These are phyloP conservation scores for Chiua virens DNA, from an alignment of 768 basidiomycete species.

Conservation along the genomic window DNA sequence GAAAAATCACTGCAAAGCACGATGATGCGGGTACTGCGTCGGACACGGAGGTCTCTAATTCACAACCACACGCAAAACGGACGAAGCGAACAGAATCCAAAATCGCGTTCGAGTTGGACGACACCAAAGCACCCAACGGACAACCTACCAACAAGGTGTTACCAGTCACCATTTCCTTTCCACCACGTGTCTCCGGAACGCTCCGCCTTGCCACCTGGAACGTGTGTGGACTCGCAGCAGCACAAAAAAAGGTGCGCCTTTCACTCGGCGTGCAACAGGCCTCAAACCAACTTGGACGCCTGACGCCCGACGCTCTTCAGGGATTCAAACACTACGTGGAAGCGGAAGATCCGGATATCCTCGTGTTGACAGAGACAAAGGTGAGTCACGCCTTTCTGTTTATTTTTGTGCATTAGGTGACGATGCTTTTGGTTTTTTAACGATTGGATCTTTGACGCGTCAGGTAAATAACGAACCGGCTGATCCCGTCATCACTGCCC, in stretches of 20 bases:
- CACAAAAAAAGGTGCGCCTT: slow-evolving; percentile 68
- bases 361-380: slow-evolving; percentile 87
- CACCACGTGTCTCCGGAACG: slow-evolving; percentile 46
- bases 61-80: slow-evolving; percentile 24
- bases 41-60: slow-evolving; percentile 27
- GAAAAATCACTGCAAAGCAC: slow-evolving; percentile 31
- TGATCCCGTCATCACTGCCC: slow-evolving; percentile 53
- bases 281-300: neutral
- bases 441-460: neutral
- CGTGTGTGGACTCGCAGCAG: slow-evolving; percentile 72
- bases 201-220: slow-evolving; percentile 74
- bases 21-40: slow-evolving; percentile 34
- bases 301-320: slow-evolving; percentile 33
- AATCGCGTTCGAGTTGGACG: neutral
- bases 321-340: slow-evolving; percentile 82
- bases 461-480: slow-evolving; percentile 73
- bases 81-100: slow-evolving; percentile 24
- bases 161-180: slow-evolving; percentile 61
- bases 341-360: slow-evolving; percentile 83
- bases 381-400: slow-evolving; percentile 28
- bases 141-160: slow-evolving; percentile 77
- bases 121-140: slow-evolving; percentile 35
- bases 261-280: neutral
- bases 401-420: slow-evolving; percentile 4
- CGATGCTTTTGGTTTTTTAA: no score